These are phyloP conservation scores for Chrysochromulina parva DNA, from an alignment of 78 protist genomes.

Conservation along the genomic window DNA sequence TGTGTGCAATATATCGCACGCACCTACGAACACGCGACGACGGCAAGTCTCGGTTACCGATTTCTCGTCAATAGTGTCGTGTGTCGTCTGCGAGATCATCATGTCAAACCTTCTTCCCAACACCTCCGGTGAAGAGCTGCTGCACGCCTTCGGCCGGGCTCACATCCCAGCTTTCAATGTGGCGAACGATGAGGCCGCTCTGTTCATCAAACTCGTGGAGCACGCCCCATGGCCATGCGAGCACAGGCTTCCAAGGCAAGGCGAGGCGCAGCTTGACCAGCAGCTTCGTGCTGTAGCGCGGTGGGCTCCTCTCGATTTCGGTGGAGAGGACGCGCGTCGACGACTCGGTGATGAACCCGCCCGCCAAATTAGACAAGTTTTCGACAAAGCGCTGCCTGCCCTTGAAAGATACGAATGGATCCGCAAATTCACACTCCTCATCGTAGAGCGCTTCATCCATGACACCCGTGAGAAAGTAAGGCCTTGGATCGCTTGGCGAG, in stretches of 20 bases:
- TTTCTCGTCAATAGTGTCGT: no score
- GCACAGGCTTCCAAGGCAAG: constrained; percentile 20
- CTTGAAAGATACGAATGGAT: background rate
- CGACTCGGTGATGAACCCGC: constrained; percentile 18
- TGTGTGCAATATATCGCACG: no score
- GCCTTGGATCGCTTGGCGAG: background rate
- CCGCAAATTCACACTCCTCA: background rate
- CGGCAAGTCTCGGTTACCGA: no score
- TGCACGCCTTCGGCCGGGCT: background rate
- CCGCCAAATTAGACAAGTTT: background rate
- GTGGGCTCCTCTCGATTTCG: background rate
- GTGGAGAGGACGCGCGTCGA: background rate
- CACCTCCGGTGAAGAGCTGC: background rate
- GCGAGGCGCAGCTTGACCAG: constrained; percentile 22
- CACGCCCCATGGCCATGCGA: constrained; percentile 33
- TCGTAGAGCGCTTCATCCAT: background rate
- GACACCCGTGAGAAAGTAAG: background rate
- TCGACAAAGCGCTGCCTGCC: background rate
- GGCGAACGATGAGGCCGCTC: background rate
- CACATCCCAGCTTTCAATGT: background rate
- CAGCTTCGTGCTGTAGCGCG: background rate
- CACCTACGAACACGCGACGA: no score
- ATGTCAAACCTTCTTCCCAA: no score
- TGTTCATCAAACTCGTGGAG: background rate
- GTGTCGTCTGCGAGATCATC: no score